These are phyloP conservation scores for Pythium phragmitis DNA, from an alignment of 352 stramenopile genomes.

Conservation along the genomic window DNA sequence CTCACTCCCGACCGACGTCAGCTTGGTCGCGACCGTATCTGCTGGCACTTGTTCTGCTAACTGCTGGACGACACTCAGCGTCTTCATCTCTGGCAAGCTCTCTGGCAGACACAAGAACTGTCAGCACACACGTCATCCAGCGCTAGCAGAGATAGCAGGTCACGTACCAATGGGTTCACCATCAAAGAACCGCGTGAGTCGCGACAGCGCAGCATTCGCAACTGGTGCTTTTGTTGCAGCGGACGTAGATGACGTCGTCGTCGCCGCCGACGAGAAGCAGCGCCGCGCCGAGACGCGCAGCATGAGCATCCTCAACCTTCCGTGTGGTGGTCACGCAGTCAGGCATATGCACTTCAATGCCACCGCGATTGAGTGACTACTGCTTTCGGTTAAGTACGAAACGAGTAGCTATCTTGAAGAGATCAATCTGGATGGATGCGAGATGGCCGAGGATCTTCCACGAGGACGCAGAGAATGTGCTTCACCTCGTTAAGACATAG, in stretches of 20 bases:
- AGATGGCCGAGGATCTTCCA: neutral
- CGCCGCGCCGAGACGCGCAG: slow-evolving; percentile 20
- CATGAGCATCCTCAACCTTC: slow-evolving; percentile 16
- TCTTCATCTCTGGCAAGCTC: slow-evolving; percentile 54
- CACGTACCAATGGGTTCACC: slow-evolving; percentile 20
- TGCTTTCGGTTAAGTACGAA: slow-evolving; percentile 21
- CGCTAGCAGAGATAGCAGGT: neutral
- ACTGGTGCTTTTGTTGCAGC: neutral
- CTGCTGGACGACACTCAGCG: slow-evolving; percentile 50
- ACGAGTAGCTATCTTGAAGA: neutral
- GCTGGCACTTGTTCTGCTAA: slow-evolving; percentile 30
- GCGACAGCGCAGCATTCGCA: neutral
- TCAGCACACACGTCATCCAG: neutral
- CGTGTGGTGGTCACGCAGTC: neutral
- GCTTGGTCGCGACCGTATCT: slow-evolving; percentile 6
- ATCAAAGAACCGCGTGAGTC: slow-evolving; percentile 19
- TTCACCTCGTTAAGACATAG: neutral
- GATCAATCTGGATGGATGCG: neutral
- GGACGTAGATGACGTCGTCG: neutral
- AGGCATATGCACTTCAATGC: neutral
- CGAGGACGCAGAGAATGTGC: too few species aligned
- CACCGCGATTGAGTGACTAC: slow-evolving; percentile 15
- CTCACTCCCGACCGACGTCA: neutral
- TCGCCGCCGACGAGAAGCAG: slow-evolving; percentile 13
- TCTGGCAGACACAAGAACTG: slow-evolving; percentile 9